Evolutionary conservation across 1,139 yeast genomes (phyloP), one percentile per base, ranked within the genome.

Genomic region (Taphrina flavorubra): DNA sequence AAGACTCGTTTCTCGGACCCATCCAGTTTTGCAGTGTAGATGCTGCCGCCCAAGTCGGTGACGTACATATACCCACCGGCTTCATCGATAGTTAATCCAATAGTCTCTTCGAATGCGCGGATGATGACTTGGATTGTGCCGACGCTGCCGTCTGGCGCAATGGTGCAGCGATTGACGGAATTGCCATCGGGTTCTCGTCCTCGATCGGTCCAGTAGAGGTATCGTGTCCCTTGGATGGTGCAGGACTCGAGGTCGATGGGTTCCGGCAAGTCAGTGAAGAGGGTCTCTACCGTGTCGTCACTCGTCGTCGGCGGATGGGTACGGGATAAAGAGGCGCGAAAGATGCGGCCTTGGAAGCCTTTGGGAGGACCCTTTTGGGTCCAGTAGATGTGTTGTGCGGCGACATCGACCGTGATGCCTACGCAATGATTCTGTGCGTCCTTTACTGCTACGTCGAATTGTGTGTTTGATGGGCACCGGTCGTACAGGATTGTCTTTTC

Each of bases 151-250:
- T 44, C 47, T 13, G n/a, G 6, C 8, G 47, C 47, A 16, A 44
- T 8, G 18, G 47, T n/a, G 18, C 47, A 44, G 16, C 47, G n/a
- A n/a, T 44, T 44, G 18, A 44, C 47, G 13, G 47, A 44, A 6
- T 44, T 44, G 16, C 47, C 47, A 44, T 44, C 47, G 47, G 47
- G 47, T 44, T 44, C 47, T 44, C 47, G 47, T 44, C 47, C 47
- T n/a, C 47, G 13, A 16, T 44, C 47, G 47, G 47, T 44, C 47
- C 47, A 44, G 18, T 44, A 44, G 16, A 44, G 47, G 47, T 44
- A 44, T n/a, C 11, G n/a, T 44, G 8, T 13, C 18, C 47, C 47
- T 2, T 16, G 6, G 47, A 44, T 2, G n/a, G 18, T 14, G 18
- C 47, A 44, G 18, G n/a, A 13, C 47, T 44, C 47, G 16, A 44